These are phyloP conservation scores for Aaosphaeria arxii DNA, from an alignment of 2,329 filamentous ascomycete genomes.

Conservation along the genomic window DNA sequence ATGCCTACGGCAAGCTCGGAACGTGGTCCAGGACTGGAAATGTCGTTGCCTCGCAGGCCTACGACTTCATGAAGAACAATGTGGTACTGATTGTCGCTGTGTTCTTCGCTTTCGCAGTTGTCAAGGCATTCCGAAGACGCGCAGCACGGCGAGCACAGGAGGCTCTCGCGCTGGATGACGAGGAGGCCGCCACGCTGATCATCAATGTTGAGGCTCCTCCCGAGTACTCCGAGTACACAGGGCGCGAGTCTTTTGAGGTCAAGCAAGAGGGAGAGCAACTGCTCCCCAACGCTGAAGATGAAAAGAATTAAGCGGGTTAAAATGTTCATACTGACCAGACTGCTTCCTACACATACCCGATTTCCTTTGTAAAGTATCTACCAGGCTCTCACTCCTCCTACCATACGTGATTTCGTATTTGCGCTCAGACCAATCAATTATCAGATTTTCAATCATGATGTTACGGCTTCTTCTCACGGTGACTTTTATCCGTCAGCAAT, in stretches of 20 bases:
- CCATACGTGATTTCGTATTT: too few relatives aligned
- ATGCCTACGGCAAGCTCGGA: conserved; percentile 25
- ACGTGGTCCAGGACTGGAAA: conserved; percentile 15
- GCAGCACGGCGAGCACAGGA: conserved; percentile 8
- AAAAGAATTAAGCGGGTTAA: neutral
- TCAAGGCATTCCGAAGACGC: conserved; percentile 11
- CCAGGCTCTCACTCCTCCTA: too few relatives aligned
- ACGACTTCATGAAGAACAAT: conserved; percentile 9
- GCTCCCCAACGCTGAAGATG: neutral
- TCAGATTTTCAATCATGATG: too few relatives aligned
- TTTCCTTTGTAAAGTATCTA: too few relatives aligned
- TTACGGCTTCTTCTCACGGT: too few relatives aligned
- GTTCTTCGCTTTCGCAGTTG: conserved; percentile 8
- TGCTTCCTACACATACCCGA: too few relatives aligned
- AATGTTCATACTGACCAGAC: too few relatives aligned
- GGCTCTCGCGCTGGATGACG: conserved; percentile 3
- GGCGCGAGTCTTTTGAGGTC: neutral
- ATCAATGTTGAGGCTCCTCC: conserved; percentile 13
- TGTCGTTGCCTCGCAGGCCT: conserved; percentile 8
- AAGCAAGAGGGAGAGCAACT: conserved; percentile 12
- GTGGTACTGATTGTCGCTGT: conserved; percentile 13
- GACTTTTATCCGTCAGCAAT: too few relatives aligned
- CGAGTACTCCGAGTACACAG: conserved; percentile 8
- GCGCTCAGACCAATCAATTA: too few relatives aligned
- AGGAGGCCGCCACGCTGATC: conserved; percentile 19